Percentiles rank a stretch among this genome's conserved stretches.
Evolutionary conservation across 75 land plant genomes (phyloP).

Genomic region (Pseudotsuga menziesii): DNA sequence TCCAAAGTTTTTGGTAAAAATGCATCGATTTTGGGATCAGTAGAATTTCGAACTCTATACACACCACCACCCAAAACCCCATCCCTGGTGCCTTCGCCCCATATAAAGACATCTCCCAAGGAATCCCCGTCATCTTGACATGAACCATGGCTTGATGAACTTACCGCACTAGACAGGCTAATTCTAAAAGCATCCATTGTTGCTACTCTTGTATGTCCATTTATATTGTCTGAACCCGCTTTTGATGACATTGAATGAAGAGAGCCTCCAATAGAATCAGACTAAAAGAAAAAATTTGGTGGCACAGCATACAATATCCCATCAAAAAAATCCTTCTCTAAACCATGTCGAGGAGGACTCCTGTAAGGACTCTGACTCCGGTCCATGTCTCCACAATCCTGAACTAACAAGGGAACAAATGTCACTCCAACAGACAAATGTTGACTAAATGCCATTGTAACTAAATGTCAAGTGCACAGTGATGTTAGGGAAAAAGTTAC

Average conservation of each 20-base stretch:
- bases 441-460: too few relatives aligned
- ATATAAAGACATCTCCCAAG: conserved; percentile 83
- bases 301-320: conserved; percentile 34
- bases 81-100: conserved; percentile 85
- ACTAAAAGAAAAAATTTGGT: conserved; percentile 20
- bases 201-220: conserved; percentile 23
- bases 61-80: conserved; percentile 70
- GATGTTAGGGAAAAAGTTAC: too few relatives aligned
- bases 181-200: conserved; percentile 55
- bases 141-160: conserved; percentile 92
- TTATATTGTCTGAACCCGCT: conserved; percentile 26
- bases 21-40: conserved; percentile 53
- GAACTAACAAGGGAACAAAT: too few relatives aligned
- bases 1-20: conserved; percentile 70
- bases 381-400: too few relatives aligned
- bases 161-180: conserved; percentile 82
- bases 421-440: too few relatives aligned
- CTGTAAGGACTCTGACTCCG: conserved; percentile 39
- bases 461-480: too few relatives aligned
- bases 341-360: conserved; percentile 41
- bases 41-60: conserved; percentile 30
- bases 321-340: conserved; percentile 61
- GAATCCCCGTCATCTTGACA: conserved; percentile 77
- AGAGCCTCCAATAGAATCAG: conserved; percentile 36
- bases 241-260: conserved; percentile 36